These are phyloP conservation scores for Metschnikowia cerradonensis DNA, from an alignment of 805 yeast species.

Conservation along the genomic window DNA sequence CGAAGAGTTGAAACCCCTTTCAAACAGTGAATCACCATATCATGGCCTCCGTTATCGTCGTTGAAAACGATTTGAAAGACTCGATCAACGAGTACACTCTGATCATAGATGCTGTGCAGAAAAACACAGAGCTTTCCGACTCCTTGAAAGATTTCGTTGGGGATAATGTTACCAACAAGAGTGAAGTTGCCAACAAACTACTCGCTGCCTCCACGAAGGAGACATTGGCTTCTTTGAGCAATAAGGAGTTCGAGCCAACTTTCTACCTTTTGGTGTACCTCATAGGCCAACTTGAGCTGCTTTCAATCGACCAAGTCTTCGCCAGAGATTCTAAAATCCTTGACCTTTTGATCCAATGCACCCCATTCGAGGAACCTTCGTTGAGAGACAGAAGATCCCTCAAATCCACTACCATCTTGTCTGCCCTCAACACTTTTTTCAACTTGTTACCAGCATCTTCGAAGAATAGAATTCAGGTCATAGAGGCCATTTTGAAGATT, in stretches of 20 bases:
- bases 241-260: constrained; percentile 44
- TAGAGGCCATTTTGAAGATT: constrained; percentile 30
- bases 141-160: constrained; percentile 22
- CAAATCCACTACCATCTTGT: constrained; percentile 38
- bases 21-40: constrained; percentile 4
- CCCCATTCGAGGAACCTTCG: constrained; percentile 35
- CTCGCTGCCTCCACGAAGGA: constrained; percentile 26
- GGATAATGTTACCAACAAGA: constrained; percentile 25
- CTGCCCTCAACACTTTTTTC: constrained; percentile 39
- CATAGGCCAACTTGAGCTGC: constrained; percentile 28
- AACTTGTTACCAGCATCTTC: constrained; percentile 37
- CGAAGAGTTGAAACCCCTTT: constrained; percentile 3
- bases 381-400: constrained; percentile 44
- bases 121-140: constrained; percentile 26
- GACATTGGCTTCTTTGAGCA: constrained; percentile 33
- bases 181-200: constrained; percentile 26
- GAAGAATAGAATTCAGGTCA: constrained; percentile 27
- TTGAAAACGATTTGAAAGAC: constrained; percentile 40
- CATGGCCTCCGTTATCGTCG: constrained; percentile 43
- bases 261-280: constrained; percentile 39
- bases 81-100: constrained; percentile 38
- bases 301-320: constrained; percentile 22
- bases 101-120: constrained; percentile 32
- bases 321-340: constrained; percentile 24
- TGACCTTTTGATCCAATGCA: constrained; percentile 26